A percentile compares a stretch with the other conserved stretches of the same genome.
Conservation (phyloP, 2,329 filamentous ascomycete species). For the Beauveria asiatica region DNA sequence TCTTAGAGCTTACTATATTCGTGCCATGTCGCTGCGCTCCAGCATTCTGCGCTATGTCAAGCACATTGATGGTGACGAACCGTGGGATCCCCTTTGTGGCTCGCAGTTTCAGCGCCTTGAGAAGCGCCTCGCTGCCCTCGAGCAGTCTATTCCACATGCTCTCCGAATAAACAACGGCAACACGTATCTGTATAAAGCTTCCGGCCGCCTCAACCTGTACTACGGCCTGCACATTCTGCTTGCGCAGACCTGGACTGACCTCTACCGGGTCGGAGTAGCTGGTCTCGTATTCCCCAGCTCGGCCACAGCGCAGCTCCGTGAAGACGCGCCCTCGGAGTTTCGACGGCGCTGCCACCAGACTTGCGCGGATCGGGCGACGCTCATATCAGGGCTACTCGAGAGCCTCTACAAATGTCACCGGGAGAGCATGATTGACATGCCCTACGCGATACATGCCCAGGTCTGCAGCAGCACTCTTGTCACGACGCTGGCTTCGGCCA, state of each 20-base stretch:
- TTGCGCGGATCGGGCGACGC: not conserved
- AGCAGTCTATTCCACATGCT: not conserved
- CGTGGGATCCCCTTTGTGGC: not conserved
- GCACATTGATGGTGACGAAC: conserved; percentile 6
- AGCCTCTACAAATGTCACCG: conserved; percentile 5
- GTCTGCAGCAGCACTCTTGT: conserved; percentile 10
- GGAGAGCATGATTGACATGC: conserved; percentile 8
- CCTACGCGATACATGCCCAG: conserved; percentile 8
- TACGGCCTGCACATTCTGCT: conserved; percentile 9
- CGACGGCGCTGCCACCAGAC: not conserved
- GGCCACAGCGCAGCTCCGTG: conserved; percentile 3
- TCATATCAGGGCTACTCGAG: conserved; percentile 2
- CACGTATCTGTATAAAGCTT: conserved; percentile 4
- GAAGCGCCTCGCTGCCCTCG: not conserved
- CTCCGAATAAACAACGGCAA: conserved; percentile 3
- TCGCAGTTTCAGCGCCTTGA: conserved; percentile 6
- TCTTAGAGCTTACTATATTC: not conserved
- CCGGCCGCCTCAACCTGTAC: conserved; percentile 7
- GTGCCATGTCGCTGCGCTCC: conserved; percentile 7
- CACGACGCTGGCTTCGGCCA: conserved; percentile 9
- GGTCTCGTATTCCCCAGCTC: conserved; percentile 5
- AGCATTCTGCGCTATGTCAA: conserved; percentile 8
- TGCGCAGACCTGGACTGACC: conserved; percentile 9
- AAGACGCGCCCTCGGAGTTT: conserved; percentile 2
- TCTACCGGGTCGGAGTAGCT: conserved; percentile 7